Evolutionary conservation across 176 grass and related monocot species (phyloP), one percentile per base, ranked within the genome.

Genomic region (Zoysia pacifica): DNA sequence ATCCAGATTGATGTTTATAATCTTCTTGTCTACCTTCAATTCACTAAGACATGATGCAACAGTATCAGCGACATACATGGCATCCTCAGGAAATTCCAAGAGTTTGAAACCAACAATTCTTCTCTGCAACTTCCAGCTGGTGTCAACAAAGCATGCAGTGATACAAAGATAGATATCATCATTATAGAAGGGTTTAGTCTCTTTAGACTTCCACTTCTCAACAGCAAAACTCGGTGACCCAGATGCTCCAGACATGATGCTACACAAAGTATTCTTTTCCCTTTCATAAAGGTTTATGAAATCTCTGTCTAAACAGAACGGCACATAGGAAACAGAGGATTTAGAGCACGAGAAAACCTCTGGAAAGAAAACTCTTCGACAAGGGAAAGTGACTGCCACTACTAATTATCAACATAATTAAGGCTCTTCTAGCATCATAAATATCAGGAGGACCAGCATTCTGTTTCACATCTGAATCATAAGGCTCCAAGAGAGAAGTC

Each of bases 1-100:
- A 62, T 72, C 82, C 60, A 78, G 60, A 72, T 75, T 85, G 51
- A 85, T 78, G 74, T 66, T 62, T 47, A 84, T 70, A 42, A 84
- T 11, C 47, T 85, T 85, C 54, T 77, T 69, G 49, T 78, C 74
- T 50, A 78, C n/a, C 5, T 70, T 28, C 12, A 61, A 64, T 71
- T 62, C 38, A 53, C 11, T 5, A 14, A 64, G 54, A 43, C 74
- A 72, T 2, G 39, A 72, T 72, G 38, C 46, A 13, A 85, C 10
- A 54, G 38, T 78, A 45, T 64, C 58, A 54, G 11, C 46, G 0
- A 72, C 14, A 77, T 48, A 84, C 37, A 36, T 5, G 7, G 9
- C 65, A 84, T 78, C 82, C 13, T 84, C 54, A 44, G 82, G 64
- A 69, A 76, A 68, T 3, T 66, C 43, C 65, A 84, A 77, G 3